A percentile compares a stretch with the other conserved stretches of the same genome.
phyloP scores from a whole-genome alignment of 305 asterid genomes.

The Solanum aculeatissimum region DNA sequence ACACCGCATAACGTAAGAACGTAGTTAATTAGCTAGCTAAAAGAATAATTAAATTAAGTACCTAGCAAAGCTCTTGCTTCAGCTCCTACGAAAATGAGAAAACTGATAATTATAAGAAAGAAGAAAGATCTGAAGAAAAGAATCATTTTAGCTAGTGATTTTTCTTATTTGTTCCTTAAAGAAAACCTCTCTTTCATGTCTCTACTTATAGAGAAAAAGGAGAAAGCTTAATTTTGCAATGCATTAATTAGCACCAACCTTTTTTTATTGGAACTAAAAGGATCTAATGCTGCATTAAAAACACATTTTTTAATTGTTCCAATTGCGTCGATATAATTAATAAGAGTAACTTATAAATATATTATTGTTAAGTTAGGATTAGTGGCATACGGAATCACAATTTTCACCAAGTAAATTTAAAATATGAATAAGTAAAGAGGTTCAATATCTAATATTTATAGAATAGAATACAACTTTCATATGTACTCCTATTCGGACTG shows the following conservation, averaged over 20 bases:
- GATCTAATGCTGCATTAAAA: not conserved
- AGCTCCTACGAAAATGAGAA: not conserved
- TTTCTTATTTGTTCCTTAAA: not conserved
- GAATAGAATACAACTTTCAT: too few relatives aligned
- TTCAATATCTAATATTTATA: not conserved
- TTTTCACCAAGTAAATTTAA: not conserved
- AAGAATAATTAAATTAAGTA: not conserved
- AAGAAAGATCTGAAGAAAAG: not conserved
- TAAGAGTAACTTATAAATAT: not conserved
- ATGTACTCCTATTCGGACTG: too few relatives aligned
- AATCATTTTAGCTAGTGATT: not conserved
- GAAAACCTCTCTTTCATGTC: not conserved
- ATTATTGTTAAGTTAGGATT: not conserved
- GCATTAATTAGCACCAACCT: not conserved
- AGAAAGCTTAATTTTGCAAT: not conserved
- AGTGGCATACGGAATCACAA: not conserved
- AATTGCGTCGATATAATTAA: not conserved
- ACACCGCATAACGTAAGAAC: too few relatives aligned
- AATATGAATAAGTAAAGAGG: not conserved
- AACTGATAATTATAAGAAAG: not conserved
- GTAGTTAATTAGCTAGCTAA: not conserved
- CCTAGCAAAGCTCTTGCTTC: not conserved
- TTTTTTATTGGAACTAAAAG: not conserved
- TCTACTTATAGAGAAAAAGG: not conserved
- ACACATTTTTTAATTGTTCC: not conserved